Conservation (phyloP, 2,329 filamentous ascomycete genomes). For the Clonostachys sp. region DNA sequence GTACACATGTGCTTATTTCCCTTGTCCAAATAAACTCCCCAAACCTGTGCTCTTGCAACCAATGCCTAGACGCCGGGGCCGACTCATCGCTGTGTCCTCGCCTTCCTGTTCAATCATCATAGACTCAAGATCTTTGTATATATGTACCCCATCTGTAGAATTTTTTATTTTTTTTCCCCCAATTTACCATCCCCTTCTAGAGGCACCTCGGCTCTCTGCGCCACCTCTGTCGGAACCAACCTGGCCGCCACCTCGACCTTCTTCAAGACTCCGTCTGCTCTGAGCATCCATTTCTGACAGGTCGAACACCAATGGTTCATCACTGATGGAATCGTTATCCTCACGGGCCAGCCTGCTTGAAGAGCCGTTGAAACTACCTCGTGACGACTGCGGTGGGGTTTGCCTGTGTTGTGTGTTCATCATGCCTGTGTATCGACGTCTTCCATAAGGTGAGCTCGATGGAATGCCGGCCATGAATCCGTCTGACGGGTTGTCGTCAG, state of each 20-base stretch:
- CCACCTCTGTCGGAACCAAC: slow-evolving; percentile 26
- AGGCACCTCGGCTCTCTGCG: slow-evolving; percentile 16
- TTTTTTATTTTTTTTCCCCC: too few relatives aligned
- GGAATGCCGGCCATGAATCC: slow-evolving; percentile 31
- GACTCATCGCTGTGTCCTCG: too few relatives aligned
- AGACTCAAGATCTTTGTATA: not conserved
- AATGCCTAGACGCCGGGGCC: too few relatives aligned
- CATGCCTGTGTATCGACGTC: slow-evolving; percentile 41
- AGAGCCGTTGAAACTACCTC: slow-evolving; percentile 39
- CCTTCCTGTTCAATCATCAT: too few relatives aligned
- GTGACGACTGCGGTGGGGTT: slow-evolving; percentile 37
- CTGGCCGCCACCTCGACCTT: slow-evolving; percentile 33
- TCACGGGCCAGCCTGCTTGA: slow-evolving; percentile 28
- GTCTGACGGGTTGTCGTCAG: slow-evolving; percentile 40
- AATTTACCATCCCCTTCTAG: slow-evolving; percentile 28
- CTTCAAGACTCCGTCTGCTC: slow-evolving; percentile 54
- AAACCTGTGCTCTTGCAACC: too few relatives aligned
- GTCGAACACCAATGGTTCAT: slow-evolving; percentile 68
- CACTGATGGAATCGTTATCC: slow-evolving; percentile 51
- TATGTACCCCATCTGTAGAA: not conserved
- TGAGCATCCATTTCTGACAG: slow-evolving; percentile 66
- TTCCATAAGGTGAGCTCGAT: slow-evolving; percentile 39
- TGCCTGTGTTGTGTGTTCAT: slow-evolving; percentile 29
- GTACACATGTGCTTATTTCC: too few relatives aligned
- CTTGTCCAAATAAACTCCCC: too few relatives aligned